Evolutionary conservation across 306 rosid species (phyloP).

Genomic region (Vicia faba): DNA sequence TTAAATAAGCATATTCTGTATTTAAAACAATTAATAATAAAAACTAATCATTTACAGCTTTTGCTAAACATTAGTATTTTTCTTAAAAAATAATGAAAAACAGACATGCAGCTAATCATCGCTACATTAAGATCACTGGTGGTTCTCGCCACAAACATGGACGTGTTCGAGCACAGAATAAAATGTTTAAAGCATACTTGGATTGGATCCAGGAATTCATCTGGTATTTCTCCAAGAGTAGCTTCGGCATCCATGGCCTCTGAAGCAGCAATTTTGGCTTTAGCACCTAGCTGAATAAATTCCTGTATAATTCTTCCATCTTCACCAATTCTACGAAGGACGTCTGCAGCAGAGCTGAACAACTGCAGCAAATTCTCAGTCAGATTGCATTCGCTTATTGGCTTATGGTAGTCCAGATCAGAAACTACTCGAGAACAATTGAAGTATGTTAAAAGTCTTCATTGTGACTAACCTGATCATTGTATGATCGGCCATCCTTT

Average conservation of each 20-base stretch:
- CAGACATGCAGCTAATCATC: not conserved
- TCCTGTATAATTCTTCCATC: constrained; percentile 81
- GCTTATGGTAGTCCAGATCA: constrained; percentile 11
- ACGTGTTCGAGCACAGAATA: not conserved
- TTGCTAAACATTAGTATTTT: not conserved
- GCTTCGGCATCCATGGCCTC: constrained; percentile 97
- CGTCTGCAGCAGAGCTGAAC: constrained; percentile 88
- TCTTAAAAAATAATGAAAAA: not conserved
- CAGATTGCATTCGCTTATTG: constrained; percentile 36
- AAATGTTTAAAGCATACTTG: constrained; percentile 56
- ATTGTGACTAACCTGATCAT: constrained; percentile 69
- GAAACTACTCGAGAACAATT: constrained; percentile 13
- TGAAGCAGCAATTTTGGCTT: constrained; percentile 90
- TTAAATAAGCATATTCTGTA: not conserved
- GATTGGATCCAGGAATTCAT: constrained; percentile 98
- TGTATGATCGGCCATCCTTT: constrained; percentile 96
- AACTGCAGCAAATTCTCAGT: constrained; percentile 58
- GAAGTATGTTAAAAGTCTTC: constrained; percentile 13
- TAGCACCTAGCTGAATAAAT: constrained; percentile 79
- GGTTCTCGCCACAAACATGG: not conserved
- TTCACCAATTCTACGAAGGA: constrained; percentile 83
- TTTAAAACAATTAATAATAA: not conserved
- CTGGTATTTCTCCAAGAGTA: constrained; percentile 95
- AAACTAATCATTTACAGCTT: not conserved
- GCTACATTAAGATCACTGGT: not conserved